Evolutionary conservation across 2,329 filamentous ascomycete genomes (phyloP).

Genomic region (Cladosporium sp.): DNA sequence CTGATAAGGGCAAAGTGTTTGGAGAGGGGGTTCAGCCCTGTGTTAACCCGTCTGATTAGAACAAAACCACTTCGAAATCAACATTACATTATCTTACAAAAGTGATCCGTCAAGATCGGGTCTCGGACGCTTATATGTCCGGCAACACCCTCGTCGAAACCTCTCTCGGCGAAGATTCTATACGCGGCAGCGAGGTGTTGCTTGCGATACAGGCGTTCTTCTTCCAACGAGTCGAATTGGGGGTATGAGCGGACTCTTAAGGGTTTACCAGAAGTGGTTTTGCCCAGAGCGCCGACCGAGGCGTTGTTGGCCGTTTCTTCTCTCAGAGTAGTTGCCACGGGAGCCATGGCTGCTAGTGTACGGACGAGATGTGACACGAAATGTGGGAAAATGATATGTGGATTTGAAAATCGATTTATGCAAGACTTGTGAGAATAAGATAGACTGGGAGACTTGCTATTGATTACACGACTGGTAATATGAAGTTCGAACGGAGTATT

Average conservation of each 20-base stretch:
- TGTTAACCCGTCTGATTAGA: neutral
- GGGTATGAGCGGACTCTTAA: constrained; percentile 45
- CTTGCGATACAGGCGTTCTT: constrained; percentile 38
- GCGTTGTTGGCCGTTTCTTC: constrained; percentile 38
- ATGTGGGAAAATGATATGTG: too few species aligned
- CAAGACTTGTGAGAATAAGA: neutral
- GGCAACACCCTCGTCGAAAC: constrained; percentile 38
- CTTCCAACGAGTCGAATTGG: constrained; percentile 34
- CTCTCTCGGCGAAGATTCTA: constrained; percentile 38
- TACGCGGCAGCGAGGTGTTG: constrained; percentile 43
- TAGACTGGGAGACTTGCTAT: neutral
- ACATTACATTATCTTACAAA: constrained; percentile 23
- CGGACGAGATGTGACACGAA: too few species aligned
- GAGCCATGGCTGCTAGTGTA: constrained; percentile 30
- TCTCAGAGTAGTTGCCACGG: constrained; percentile 32
- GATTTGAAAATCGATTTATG: neutral
- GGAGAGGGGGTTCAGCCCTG: constrained; percentile 35
- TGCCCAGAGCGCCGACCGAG: constrained; percentile 42
- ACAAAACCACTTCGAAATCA: neutral
- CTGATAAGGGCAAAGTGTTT: constrained; percentile 40
- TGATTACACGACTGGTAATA: neutral
- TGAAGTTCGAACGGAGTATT: neutral
- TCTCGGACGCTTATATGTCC: constrained; percentile 43
- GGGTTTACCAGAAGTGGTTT: constrained; percentile 41
- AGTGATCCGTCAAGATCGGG: constrained; percentile 32